A percentile compares a stretch with the other conserved stretches of the same genome.
Evolutionary conservation across 139 green algal species (phyloP).

Genomic region (Ulvella scutata): DNA sequence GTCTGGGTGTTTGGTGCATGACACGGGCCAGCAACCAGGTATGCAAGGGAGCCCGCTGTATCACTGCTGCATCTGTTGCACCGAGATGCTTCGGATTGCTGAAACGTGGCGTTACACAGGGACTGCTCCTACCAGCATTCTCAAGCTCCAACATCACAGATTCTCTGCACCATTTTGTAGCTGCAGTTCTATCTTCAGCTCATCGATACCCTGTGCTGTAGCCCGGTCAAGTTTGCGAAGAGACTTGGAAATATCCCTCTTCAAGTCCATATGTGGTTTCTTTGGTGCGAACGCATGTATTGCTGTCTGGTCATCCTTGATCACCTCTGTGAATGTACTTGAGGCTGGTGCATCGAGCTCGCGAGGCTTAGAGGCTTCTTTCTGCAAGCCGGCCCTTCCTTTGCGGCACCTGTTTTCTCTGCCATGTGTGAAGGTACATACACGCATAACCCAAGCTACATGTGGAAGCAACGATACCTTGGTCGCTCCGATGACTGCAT

Average conservation of each 20-base stretch:
- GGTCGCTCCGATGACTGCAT: not conserved
- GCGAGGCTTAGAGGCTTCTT: not conserved
- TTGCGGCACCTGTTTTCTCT: not conserved
- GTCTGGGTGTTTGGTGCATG: too few species aligned
- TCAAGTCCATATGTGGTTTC: constrained; percentile 2
- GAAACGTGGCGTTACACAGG: too few species aligned
- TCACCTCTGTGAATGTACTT: not conserved
- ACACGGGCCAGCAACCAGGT: too few species aligned
- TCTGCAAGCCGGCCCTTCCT: too few species aligned
- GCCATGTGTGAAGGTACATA: not conserved
- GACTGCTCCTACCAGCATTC: too few species aligned
- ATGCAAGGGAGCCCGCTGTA: too few species aligned
- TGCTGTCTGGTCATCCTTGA: not conserved
- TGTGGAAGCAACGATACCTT: not conserved
- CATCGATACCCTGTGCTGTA: not conserved
- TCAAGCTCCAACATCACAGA: too few species aligned
- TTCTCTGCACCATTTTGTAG: not conserved
- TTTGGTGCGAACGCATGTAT: not conserved
- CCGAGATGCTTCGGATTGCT: too few species aligned
- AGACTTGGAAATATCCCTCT: not conserved
- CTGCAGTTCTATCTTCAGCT: not conserved
- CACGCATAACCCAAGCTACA: not conserved
- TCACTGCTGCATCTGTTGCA: too few species aligned
- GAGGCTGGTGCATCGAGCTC: not conserved
- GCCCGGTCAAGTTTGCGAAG: not conserved